Evolutionary conservation across 495 filamentous ascomycete genomes (phyloP), one percentile per base, ranked within the genome.

Genomic region (Wilcoxina mikolae): DNA sequence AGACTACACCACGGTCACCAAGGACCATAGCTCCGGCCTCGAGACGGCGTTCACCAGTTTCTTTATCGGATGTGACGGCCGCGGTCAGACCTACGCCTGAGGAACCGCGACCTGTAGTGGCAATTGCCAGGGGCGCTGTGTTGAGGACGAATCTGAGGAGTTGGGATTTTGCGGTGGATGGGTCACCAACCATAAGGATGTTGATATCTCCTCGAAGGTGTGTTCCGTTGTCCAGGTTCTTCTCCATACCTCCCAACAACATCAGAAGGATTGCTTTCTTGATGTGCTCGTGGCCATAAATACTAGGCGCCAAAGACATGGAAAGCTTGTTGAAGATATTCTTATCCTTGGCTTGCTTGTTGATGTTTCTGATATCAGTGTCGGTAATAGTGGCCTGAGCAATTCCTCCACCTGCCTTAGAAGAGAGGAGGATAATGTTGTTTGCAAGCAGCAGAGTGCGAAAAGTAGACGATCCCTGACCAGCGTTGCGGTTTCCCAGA

Each of bases 21-120:
- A 99, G 84, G 53, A 99, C 91, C 91, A 99, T 99, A 57, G 91
- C 91, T 76, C 91, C 91, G 5, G 91, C 91, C 71, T 99, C 91
- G 2, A 99, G 74, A 57, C 91, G 78, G 50, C 91, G 80, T 68
- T 99, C 91, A 23, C 91, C 93, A 0, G 91, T 99, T 68, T 99
- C 91, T 68, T 96, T 96, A 68, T 99, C 91, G 0, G 83, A 78
- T 0, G 93, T 96, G 23, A 99, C 91, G 20, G 91, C 91, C 11
- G 91, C 91, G 29, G 91, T 99, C 51, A 99, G 74, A 93, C 91
- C 91, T 47, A 99, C 91, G 55, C 91, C 91, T 4, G 91, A 99
- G 29, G 91, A 99, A 18, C 91, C 91, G 60, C 91, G 83, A 71
- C 91, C 91, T 46, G 91, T 99, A 0, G 91, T 99, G 9, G 91